phyloP scores from a whole-genome alignment of 768 basidiomycete species.

The Leccinum subtestaceum region DNA sequence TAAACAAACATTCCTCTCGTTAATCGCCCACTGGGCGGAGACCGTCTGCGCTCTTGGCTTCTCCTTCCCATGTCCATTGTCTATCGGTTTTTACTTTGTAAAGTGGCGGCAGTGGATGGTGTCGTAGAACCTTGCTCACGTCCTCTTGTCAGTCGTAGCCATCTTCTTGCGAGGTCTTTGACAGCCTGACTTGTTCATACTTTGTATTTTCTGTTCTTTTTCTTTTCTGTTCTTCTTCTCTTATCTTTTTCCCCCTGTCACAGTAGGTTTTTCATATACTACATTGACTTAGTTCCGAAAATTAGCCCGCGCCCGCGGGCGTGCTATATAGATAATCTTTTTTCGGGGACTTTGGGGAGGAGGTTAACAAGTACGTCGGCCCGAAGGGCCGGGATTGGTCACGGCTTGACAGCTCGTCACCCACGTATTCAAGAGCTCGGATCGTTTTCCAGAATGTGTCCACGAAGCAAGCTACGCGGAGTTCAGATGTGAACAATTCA shows the following conservation, averaged over 20 bases:
- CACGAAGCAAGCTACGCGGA: no score
- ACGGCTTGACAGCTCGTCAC: no score
- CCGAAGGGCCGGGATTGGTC: no score
- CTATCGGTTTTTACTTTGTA: background rate
- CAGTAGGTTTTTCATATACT: constrained; percentile 25
- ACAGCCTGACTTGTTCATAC: constrained; percentile 8
- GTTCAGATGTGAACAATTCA: no score
- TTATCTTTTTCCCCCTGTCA: constrained; percentile 11
- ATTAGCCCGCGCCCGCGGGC: no score
- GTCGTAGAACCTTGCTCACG: constrained; percentile 3
- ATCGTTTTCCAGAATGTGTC: no score
- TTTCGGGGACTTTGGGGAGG: constrained; percentile 3
- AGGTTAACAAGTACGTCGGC: background rate
- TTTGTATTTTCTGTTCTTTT: constrained; percentile 1
- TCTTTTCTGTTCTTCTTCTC: background rate
- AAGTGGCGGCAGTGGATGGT: constrained; percentile 2
- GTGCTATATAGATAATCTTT: background rate
- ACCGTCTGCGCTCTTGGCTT: constrained; percentile 6
- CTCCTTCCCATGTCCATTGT: background rate
- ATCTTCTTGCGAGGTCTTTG: constrained; percentile 1
- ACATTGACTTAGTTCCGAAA: constrained; percentile 11
- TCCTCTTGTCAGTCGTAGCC: constrained; percentile 1
- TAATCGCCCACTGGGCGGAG: constrained; percentile 12
- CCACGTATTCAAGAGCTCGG: no score
- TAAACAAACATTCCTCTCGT: constrained; percentile 19